A percentile compares a stretch with the other conserved stretches of the same genome.
phyloP scores from a whole-genome alignment of 257 asterid genomes.

The Fraxinus excelsior region DNA sequence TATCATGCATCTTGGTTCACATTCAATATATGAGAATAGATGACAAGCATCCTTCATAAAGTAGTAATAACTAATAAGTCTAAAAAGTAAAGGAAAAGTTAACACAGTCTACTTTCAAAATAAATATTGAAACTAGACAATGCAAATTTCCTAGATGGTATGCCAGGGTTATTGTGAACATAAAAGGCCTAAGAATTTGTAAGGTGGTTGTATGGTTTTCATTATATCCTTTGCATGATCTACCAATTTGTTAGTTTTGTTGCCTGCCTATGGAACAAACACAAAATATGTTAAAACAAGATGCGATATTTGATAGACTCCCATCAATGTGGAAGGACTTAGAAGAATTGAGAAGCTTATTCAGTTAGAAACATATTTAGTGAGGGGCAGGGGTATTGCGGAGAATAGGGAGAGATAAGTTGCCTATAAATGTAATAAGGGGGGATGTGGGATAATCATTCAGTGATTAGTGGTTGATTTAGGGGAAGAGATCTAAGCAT shows the following conservation, averaged over 20 bases:
- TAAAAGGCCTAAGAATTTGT: neutral
- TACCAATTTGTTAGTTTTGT: neutral
- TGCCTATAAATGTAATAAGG: too few species aligned
- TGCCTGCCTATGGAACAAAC: neutral
- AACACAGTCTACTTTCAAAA: neutral
- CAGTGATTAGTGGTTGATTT: too few species aligned
- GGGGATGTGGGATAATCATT: too few species aligned
- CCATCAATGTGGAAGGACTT: too few species aligned
- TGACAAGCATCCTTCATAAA: constrained; percentile 14
- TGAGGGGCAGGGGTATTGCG: too few species aligned
- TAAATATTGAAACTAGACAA: neutral
- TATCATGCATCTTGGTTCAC: neutral
- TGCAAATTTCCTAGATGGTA: neutral
- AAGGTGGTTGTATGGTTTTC: neutral
- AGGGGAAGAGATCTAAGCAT: too few species aligned
- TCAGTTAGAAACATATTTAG: too few species aligned
- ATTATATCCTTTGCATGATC: neutral
- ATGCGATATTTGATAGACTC: too few species aligned
- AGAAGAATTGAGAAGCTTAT: too few species aligned
- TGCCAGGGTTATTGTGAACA: neutral
- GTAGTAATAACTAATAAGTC: constrained; percentile 8
- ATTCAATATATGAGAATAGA: constrained; percentile 17
- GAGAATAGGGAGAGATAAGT: too few species aligned
- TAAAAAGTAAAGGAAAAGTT: constrained; percentile 10
- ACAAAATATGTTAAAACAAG: neutral